phyloP scores from a whole-genome alignment of 1,284 basidiomycete species.

The Cryptococcus sp. region DNA sequence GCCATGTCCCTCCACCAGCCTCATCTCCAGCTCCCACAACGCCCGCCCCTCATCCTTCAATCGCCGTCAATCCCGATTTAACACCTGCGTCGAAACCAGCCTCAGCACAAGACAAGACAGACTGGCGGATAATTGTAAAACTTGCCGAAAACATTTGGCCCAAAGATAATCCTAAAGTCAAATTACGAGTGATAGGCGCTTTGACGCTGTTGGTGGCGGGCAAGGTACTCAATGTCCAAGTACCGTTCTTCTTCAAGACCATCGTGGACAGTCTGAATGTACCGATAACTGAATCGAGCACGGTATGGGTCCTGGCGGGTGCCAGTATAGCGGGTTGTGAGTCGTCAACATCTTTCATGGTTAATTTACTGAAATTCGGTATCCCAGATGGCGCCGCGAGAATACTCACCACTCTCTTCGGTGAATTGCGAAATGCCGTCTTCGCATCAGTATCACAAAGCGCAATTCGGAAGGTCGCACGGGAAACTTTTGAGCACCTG shows the following conservation, averaged over 20 bases:
- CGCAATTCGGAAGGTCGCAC: slow-evolving; percentile 89
- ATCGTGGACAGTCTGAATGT: slow-evolving; percentile 89
- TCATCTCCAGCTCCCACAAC: slow-evolving; percentile 2
- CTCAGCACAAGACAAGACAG: slow-evolving; percentile 43
- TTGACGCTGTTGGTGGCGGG: slow-evolving; percentile 78
- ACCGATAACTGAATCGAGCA: slow-evolving; percentile 71
- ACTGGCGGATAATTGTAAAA: slow-evolving; percentile 60
- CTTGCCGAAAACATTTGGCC: slow-evolving; percentile 63
- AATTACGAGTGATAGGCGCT: slow-evolving; percentile 77
- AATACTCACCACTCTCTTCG: slow-evolving; percentile 84
- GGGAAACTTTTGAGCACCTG: slow-evolving; percentile 90
- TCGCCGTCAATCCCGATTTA: neutral
- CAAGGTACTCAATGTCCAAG: slow-evolving; percentile 97
- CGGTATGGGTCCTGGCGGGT: slow-evolving; percentile 89
- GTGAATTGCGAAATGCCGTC: slow-evolving; percentile 90
- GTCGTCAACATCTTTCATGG: slow-evolving; percentile 44
- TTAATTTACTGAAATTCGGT: neutral
- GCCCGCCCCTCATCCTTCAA: slow-evolving; percentile 4
- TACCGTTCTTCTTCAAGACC: slow-evolving; percentile 91
- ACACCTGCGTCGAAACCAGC: neutral
- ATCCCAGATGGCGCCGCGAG: slow-evolving; percentile 81
- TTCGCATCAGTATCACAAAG: slow-evolving; percentile 95
- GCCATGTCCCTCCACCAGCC: slow-evolving; percentile 8
- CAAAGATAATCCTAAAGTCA: slow-evolving; percentile 57
- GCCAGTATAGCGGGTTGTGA: slow-evolving; percentile 85